Base-by-base conservation (phyloP, 352 stramenopile genomes). In the Globisporangium orthogonon region DNA sequence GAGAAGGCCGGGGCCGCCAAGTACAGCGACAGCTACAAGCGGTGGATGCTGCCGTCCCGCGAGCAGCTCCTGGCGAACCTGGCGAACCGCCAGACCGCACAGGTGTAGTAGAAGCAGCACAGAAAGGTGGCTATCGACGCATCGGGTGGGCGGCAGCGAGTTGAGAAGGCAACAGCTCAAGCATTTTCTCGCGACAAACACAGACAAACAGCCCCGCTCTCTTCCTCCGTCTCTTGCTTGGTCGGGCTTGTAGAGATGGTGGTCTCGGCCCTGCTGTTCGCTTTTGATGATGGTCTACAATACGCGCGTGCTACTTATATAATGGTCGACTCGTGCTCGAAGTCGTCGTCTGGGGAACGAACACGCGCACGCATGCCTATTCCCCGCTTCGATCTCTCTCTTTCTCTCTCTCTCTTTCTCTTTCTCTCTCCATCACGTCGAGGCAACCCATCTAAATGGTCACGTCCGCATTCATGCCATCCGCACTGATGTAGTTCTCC, bases 401-500 rank as follows among this genome's bases (percentile, higher is more conserved):
- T 40, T 7, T 5, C 33, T 37, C 33, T 9, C 49, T 55, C n/a
- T 57, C 30, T 33, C 33, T 28, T 43, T 50, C 41, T 35, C 54
- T 30, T 45, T 6, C 28, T 23, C 46, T 44, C 46, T 5, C 17
- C 28, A 14, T 18, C 7, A 33, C 15, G 7, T 35, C n/a, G 7
- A 53, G 15, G 30, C 33, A 58, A 39, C 28, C 29, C 44, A 5
- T 28, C 39, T 76, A 81, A 58, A 81, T 65, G 39, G 64, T 61
- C 44, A 81, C 61, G 30, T 81, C 72, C 1, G 72, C 56, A 50
- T 76, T 75, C 41, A 39, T 63, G 10, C 71, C 75, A 41, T 74
- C 76, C 1, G 76, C 83, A 4, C 78, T 74, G 35, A 90, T 88
- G 66, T 92, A 90, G 56, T 90, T 71, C 46, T 92, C 82, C 4